These are phyloP conservation scores for Cyamopsis tetragonoloba DNA, from an alignment of 306 rosid genomes.

Conservation along the genomic window DNA sequence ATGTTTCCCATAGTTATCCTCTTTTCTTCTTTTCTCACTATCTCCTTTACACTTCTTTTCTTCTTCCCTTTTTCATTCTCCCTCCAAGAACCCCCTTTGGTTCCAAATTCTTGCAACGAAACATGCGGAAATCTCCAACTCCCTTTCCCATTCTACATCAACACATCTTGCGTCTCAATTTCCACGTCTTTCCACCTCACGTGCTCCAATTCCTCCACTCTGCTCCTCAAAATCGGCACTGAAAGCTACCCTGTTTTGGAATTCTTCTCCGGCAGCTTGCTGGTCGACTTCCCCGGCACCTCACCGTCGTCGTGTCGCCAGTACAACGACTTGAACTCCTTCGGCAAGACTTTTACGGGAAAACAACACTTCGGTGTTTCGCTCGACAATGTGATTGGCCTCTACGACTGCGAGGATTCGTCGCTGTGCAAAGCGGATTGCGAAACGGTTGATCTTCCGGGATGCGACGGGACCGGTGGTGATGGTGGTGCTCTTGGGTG, in stretches of 20 bases:
- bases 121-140: constrained; percentile 63
- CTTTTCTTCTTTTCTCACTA: constrained; percentile 16
- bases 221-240: constrained; percentile 50
- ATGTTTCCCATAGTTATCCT: constrained; percentile 36
- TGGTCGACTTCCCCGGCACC: constrained; percentile 64
- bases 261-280: constrained; percentile 66
- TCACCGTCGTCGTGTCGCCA: constrained; percentile 67
- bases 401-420: constrained; percentile 94
- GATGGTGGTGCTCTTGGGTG: constrained; percentile 62
- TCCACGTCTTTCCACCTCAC: constrained; percentile 58
- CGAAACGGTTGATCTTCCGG: constrained; percentile 58
- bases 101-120: constrained; percentile 45
- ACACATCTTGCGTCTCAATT: constrained; percentile 51
- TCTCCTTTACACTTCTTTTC: constrained; percentile 23
- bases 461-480: constrained; percentile 54
- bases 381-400: constrained; percentile 66
- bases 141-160: constrained; percentile 80
- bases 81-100: constrained; percentile 28
- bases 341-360: constrained; percentile 38
- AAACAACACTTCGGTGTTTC: constrained; percentile 59
- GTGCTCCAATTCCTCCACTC: constrained; percentile 64
- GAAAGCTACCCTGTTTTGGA: constrained; percentile 54
- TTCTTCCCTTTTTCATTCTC: constrained; percentile 42
- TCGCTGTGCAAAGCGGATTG: constrained; percentile 79
- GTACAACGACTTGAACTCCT: constrained; percentile 75